Evolutionary conservation across 306 rosid species (phyloP).

Genomic region (Citrullus amarus): DNA sequence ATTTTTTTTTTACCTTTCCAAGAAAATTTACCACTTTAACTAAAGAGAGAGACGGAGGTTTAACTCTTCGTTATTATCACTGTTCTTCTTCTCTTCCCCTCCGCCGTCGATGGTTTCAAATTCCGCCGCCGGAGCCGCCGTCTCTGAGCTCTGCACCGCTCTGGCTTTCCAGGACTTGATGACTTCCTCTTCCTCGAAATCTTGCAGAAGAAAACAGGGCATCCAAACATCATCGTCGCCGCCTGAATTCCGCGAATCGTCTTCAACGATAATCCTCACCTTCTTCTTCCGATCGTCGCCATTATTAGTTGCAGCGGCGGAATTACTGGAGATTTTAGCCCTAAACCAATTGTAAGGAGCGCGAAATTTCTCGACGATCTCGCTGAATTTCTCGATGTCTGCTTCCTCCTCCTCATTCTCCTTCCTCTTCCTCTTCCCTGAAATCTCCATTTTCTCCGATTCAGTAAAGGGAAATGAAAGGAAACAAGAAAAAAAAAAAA

Average conservation of each 20-base stretch:
- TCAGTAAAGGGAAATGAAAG: too few relatives aligned
- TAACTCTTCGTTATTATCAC: not conserved
- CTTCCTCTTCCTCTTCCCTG: slow-evolving; percentile 33
- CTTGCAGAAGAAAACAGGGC: slow-evolving; percentile 38
- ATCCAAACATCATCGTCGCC: slow-evolving; percentile 21
- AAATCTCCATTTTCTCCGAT: slow-evolving; percentile 11
- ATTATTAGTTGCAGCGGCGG: not conserved
- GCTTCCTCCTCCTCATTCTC: slow-evolving; percentile 24
- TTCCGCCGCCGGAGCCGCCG: not conserved
- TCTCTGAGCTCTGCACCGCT: not conserved
- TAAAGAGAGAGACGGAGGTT: not conserved
- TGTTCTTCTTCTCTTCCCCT: not conserved
- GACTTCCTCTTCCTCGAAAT: slow-evolving; percentile 25
- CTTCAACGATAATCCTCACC: not conserved
- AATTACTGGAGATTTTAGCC: not conserved
- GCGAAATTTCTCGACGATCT: slow-evolving; percentile 38
- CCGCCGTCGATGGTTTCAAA: not conserved
- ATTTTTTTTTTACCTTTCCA: too few relatives aligned
- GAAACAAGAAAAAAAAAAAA: too few relatives aligned
- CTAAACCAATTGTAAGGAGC: slow-evolving; percentile 10
- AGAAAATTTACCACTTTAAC: too few relatives aligned
- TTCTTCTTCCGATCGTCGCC: not conserved
- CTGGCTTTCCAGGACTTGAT: not conserved
- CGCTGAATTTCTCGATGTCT: slow-evolving; percentile 31
- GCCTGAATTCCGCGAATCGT: not conserved